Base-by-base conservation (phyloP, 352 stramenopile genomes). In the Phytophthora ramorum region DNA sequence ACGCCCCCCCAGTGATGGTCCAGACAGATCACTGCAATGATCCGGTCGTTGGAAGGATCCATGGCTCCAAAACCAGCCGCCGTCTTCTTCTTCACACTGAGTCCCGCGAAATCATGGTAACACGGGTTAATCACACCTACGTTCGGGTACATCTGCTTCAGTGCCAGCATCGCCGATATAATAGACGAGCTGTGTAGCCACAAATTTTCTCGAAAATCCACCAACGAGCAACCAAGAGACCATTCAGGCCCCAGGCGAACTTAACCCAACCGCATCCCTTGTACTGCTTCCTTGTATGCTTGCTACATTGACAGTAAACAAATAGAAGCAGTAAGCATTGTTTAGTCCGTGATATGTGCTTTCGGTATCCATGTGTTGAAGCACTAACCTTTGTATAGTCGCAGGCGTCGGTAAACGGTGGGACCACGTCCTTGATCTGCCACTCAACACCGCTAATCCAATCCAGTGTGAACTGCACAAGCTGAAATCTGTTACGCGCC, bases 361-460 rank as follows among this genome's bases (percentile, higher is more conserved):
- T 37, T 13, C 4, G 4, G 10, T 37, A 37, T 37, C 7, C 32
- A 28, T 28, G 24, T 5, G 24, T 28, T 28, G 24, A 37, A 45
- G 14, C 13, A 45, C n/a, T 32, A 46, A 47, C 37, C 50, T 47
- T 58, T 46, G 34, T 58, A 24, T 26, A 37, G 20, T 37, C 37
- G 50, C 50, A 40, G 5, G 10, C 7, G 16, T 58, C 35, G 13
- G 32, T 47, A 34, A 58, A 58, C 12, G 50, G 37, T 7, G 8
- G 9, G 10, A 44, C 4, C 19, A 47, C 37, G n/a, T 58, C 37
- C 6, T 22, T 35, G 7, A 58, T n/a, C 5, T 58, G 50, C 50
- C 50, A 58, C 13, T 47, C 34, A 37, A 48, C 50, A 16, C 32
- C 24, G 12, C 48, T 35, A 14, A 58, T 58, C 50, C 35, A 58